Percentiles rank a stretch among this genome's conserved stretches.
Conservation (phyloP, 1,139 yeast genomes). For the Debaryomyces psychrophilus region DNA sequence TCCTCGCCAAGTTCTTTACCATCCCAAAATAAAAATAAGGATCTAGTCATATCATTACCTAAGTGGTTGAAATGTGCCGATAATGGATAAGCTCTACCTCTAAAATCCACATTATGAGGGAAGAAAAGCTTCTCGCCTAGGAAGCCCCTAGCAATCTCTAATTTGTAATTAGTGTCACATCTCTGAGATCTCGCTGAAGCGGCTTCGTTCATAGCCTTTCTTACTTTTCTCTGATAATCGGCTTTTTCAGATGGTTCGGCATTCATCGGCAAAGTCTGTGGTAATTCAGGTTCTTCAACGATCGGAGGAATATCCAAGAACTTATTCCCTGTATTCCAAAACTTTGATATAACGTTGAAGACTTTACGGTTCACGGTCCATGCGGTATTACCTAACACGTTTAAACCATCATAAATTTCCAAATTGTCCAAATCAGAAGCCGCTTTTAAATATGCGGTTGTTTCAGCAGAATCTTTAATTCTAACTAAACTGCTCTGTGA, state of each 20-base stretch:
- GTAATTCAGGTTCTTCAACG: slow-evolving; percentile 56
- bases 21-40: slow-evolving; percentile 84
- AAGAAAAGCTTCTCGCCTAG: slow-evolving; percentile 86
- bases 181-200: slow-evolving; percentile 79
- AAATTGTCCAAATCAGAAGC: slow-evolving; percentile 74
- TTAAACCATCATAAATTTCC: slow-evolving; percentile 75
- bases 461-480: slow-evolving; percentile 87
- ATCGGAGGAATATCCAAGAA: slow-evolving; percentile 82
- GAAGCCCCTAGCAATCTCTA: slow-evolving; percentile 93
- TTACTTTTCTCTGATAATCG: slow-evolving; percentile 67
- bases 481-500: slow-evolving; percentile 68
- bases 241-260: slow-evolving; percentile 74
- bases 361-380: slow-evolving; percentile 88
- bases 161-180: slow-evolving; percentile 89
- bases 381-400: slow-evolving; percentile 83
- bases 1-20: slow-evolving; percentile 74
- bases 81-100: slow-evolving; percentile 91
- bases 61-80: slow-evolving; percentile 81
- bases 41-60: slow-evolving; percentile 90
- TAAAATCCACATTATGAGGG: slow-evolving; percentile 89
- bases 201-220: slow-evolving; percentile 59
- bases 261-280: slow-evolving; percentile 64
- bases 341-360: slow-evolving; percentile 67
- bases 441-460: slow-evolving; percentile 80
- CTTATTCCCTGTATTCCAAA: slow-evolving; percentile 85